Base-by-base conservation (phyloP, 257 asterid species). In the Hygrophila difformis region DNA sequence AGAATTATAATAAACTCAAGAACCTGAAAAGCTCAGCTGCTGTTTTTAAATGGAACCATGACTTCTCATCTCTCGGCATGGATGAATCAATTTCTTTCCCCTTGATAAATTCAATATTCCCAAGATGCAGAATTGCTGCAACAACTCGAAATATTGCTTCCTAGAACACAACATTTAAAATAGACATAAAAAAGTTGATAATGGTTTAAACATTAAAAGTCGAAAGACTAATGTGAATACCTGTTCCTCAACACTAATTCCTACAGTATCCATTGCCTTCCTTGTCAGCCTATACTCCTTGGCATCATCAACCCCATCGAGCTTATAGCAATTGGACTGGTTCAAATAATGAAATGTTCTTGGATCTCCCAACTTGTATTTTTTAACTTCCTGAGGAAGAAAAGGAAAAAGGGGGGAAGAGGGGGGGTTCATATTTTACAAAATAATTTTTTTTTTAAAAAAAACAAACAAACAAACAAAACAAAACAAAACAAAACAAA, bases 241-340 rank as follows among this genome's bases (percentile, higher is more conserved):
- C 95, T 91, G 99, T 56, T 91, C 99, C 57, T 74, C 82, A 41
- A 66, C 55, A 66, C 77, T 80, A 51, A 91, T 91, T 74, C 99
- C 99, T 60, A 91, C 99, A 41, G 94, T 68, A 56, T 91, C 99
- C 99, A 91, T 91, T 22, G 99, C 99, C 69, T 69, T 78, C 74
- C 95, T 86, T 43, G 97, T 91, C 6, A 65, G 88, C 33, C 57
- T 26, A 70, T 91, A 91, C 62, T 91, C 99, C 75, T 82, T 81
- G 52, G 75, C 62, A 23, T 91, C 99, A 72, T 91, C 88, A 56
- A 86, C 29, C 57, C 87, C 95, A 38, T 87, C 94, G 58, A 91
- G 75, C 56, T 80, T 76, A 46, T 50, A 70, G 85, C 94, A 82
- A 59, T 80, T 86, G 13, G 99, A 46, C 74, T 91, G 99, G 67